Evolutionary conservation across 2,329 filamentous ascomycete species (phyloP), one percentile per base, ranked within the genome.

Genomic region (Cladosporium sp.): DNA sequence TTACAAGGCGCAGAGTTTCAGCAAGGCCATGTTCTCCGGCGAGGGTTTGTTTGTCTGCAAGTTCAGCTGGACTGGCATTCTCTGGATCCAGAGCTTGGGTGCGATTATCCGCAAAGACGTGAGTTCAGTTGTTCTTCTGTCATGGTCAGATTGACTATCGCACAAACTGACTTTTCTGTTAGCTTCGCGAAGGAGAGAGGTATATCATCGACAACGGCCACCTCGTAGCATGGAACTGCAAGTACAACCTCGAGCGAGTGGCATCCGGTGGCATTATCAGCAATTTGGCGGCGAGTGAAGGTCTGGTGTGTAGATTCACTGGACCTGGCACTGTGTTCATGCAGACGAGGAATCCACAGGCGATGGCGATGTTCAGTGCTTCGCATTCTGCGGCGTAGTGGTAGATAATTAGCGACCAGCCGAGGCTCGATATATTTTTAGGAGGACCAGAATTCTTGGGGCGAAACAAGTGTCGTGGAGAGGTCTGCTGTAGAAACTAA

Each of bases 71-170:
- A 79, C 76, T 6, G 93, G 93, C 0, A 73, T 97, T 30, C 64
- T 95, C 35, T 98, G 92, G 88, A 77, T 96, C 40, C 87, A 88
- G 7, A 95, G 88, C 62, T 93, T 98, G 61, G 93, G 93, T 6
- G 93, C 93, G 5, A 95, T 98, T 54, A 88, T 97, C 55, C 80
- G 86, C 62, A 97, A 97, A 72, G 90, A 96, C 67, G 88, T 94
- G 66, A 74, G 86, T 78, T 7, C 41, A 16, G n/a, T n/a, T n/a
- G n/a, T n/a, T n/a, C n/a, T n/a, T 41, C 22, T 27, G 22, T 5
- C 22, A 27, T 27, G 22, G 4, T 36, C n/a, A n/a, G n/a, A n/a
- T n/a, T n/a, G n/a, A n/a, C n/a, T n/a, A n/a, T n/a, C n/a, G n/a
- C n/a, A n/a, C n/a, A 9, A 27, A 27, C 22, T 27, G 22, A 27